Percentiles rank a stretch among this genome's conserved stretches.
Evolutionary conservation across 2,329 filamentous ascomycete species (phyloP).

Genomic region (Pseudopithomyces chartarum): DNA sequence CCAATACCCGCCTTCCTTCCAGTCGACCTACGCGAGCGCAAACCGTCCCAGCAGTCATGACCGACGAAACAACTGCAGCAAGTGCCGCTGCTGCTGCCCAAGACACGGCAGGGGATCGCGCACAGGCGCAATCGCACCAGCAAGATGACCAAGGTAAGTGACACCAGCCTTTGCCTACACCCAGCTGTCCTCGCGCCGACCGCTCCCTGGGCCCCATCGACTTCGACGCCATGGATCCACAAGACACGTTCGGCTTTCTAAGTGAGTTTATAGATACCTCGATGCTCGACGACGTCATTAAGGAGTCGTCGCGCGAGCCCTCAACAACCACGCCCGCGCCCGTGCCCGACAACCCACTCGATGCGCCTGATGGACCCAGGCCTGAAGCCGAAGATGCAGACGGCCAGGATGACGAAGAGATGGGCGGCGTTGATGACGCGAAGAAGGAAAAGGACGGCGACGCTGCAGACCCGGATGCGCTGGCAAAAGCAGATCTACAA

Average conservation of each 20-base stretch:
- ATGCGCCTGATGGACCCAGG: conserved; percentile 69
- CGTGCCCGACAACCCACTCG: conserved; percentile 68
- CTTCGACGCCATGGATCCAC: neutral
- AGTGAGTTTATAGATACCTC: conserved; percentile 59
- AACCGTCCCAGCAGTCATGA: conserved; percentile 32
- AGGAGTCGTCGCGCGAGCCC: conserved; percentile 58
- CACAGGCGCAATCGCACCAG: conserved; percentile 27
- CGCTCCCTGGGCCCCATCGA: conserved; percentile 5
- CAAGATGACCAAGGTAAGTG: conserved; percentile 40
- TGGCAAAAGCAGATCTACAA: conserved; percentile 82
- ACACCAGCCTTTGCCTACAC: neutral
- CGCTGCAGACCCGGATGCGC: conserved; percentile 53
- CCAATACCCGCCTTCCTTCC: conserved; percentile 23
- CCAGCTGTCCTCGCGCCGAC: conserved; percentile 10
- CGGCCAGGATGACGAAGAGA: conserved; percentile 75
- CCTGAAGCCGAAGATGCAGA: conserved; percentile 61
- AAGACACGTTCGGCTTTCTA: conserved; percentile 4
- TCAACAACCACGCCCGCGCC: conserved; percentile 62
- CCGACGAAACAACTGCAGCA: conserved; percentile 38
- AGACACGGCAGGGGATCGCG: conserved; percentile 32
- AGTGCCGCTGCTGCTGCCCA: conserved; percentile 35
- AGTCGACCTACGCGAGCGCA: conserved; percentile 24
- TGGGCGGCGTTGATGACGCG: conserved; percentile 45
- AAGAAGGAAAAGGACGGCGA: conserved; percentile 47
- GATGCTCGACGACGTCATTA: conserved; percentile 51